Evolutionary conservation across 345 rosid genomes (phyloP).

Genomic region (Physaria fendleri): DNA sequence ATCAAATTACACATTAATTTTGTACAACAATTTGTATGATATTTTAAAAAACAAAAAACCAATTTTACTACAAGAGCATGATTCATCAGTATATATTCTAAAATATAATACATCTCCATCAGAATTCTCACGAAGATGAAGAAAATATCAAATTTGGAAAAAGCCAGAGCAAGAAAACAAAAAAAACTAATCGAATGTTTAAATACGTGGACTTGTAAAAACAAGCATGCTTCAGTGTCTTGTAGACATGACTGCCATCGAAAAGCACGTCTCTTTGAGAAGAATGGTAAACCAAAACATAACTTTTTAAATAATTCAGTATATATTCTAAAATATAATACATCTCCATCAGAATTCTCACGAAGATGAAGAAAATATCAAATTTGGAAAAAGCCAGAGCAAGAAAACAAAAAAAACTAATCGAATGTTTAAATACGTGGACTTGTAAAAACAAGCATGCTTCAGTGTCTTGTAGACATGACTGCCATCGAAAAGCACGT

Average conservation of each 20-base stretch:
- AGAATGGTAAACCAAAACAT: not conserved
- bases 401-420: not conserved
- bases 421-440: slow-evolving; percentile 8
- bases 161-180: not conserved
- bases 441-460: slow-evolving; percentile 5
- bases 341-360: not conserved
- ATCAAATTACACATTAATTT: not conserved
- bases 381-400: not conserved
- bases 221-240: slow-evolving; percentile 11
- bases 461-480: slow-evolving; percentile 8
- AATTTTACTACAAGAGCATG: not conserved
- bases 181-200: not conserved
- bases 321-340: not conserved
- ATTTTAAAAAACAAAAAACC: not conserved
- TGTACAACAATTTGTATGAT: not conserved
- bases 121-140: too few relatives aligned
- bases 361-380: not conserved
- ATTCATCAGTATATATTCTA: not conserved
- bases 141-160: not conserved
- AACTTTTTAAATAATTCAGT: not conserved
- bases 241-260: not conserved
- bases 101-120: too few relatives aligned
- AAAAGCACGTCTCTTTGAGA: slow-evolving; percentile 21
- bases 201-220: slow-evolving; percentile 12
- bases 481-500: slow-evolving; percentile 16